Percentiles rank a stretch among this genome's conserved stretches.
Conservation (phyloP, 441 rosid species). For the Kokia cookei region DNA sequence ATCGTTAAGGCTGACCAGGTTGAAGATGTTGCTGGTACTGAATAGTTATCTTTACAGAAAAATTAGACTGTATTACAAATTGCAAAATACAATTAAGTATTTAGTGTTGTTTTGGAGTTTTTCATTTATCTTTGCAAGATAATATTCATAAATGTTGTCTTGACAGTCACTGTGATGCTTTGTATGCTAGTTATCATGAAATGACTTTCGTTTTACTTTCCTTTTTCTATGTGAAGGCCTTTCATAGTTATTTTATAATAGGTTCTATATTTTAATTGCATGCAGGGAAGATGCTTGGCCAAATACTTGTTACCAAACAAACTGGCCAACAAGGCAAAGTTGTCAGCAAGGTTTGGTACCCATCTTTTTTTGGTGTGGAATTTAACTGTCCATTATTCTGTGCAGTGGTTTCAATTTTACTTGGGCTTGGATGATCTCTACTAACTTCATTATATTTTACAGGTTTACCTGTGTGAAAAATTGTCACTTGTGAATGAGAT, state of each 20-base stretch:
- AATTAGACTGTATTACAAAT: not conserved
- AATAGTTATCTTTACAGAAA: not conserved
- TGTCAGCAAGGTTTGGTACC: conserved; percentile 81
- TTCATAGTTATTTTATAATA: not conserved
- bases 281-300: conserved; percentile 94
- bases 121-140: not conserved
- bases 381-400: not conserved
- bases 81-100: not conserved
- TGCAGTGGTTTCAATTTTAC: not conserved
- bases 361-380: not conserved
- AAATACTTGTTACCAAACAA: conserved; percentile 94
- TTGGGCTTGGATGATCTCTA: not conserved
- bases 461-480: conserved; percentile 94
- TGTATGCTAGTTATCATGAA: not conserved
- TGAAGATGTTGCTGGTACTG: conserved; percentile 76
- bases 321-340: conserved; percentile 96
- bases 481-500: conserved; percentile 92
- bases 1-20: conserved; percentile 70
- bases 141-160: not conserved
- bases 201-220: not conserved
- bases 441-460: conserved; percentile 18
- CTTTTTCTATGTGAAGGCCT: not conserved
- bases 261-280: conserved; percentile 2
- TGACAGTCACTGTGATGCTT: not conserved
- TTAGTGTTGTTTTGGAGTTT: not conserved